Evolutionary conservation across 2,329 filamentous ascomycete genomes (phyloP).

Genomic region (Westerdykella aurantiaca): DNA sequence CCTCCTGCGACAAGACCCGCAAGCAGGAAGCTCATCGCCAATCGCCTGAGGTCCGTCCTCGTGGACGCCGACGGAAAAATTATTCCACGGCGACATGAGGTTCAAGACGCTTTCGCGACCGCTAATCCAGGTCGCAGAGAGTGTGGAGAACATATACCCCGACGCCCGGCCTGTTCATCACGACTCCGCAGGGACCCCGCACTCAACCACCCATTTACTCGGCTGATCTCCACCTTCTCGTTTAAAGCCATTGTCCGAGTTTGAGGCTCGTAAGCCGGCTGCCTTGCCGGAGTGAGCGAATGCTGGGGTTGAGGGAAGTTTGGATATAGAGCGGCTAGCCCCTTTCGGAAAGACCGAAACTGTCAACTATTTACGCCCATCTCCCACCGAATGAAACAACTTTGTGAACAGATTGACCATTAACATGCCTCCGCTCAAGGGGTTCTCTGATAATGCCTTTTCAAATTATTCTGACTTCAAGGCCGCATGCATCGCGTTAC

Average conservation of each 20-base stretch:
- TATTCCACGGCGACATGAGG: constrained; percentile 31
- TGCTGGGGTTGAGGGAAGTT: too few species aligned
- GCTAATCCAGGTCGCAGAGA: constrained; percentile 10
- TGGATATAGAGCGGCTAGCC: too few species aligned
- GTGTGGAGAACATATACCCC: constrained; percentile 22
- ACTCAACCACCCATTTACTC: constrained; percentile 11
- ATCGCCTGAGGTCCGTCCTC: constrained; percentile 19
- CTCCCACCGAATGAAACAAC: too few species aligned
- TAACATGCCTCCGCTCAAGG: constrained; percentile 22
- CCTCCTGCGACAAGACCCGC: constrained; percentile 28
- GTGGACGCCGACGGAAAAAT: constrained; percentile 25
- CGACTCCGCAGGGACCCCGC: constrained; percentile 21
- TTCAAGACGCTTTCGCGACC: too few species aligned
- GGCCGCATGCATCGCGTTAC: constrained; percentile 16
- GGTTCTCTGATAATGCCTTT: constrained; percentile 29
- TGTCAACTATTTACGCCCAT: too few species aligned
- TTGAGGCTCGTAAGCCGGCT: too few species aligned
- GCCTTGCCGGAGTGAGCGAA: too few species aligned
- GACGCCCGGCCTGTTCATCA: constrained; percentile 6
- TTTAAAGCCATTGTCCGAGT: not conserved
- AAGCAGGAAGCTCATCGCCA: constrained; percentile 27
- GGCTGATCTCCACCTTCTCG: constrained; percentile 10
- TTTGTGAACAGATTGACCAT: too few species aligned
- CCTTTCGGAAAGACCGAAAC: too few species aligned
- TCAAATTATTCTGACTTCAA: constrained; percentile 20